Evolutionary conservation across 2,329 filamentous ascomycete genomes (phyloP).

Genomic region (Aspergillus fijiensis): DNA sequence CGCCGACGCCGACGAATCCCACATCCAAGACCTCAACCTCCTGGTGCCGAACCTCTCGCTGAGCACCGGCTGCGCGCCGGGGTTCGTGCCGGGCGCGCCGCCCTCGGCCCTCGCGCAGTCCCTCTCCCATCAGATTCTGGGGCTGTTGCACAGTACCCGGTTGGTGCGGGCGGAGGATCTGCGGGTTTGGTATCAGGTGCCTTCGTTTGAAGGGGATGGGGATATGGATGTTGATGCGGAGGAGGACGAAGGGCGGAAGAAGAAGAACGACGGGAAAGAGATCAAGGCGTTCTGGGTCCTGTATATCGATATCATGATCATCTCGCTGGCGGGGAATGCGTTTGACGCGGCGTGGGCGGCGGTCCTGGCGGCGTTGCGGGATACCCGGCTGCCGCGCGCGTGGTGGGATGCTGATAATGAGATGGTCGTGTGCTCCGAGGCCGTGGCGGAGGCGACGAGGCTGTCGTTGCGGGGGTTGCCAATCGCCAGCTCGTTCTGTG

Average conservation of each 20-base stretch:
- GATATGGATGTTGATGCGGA: conserved; percentile 51
- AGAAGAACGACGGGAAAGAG: conserved; percentile 35
- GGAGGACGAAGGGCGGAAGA: conserved; percentile 24
- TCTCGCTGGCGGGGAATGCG: conserved; percentile 86
- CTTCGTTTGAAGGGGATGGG: conserved; percentile 42
- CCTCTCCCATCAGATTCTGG: conserved; percentile 75
- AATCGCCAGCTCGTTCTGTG: conserved; percentile 72
- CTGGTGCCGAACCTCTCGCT: conserved; percentile 93
- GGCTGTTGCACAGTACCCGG: conserved; percentile 69
- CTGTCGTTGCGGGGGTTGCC: conserved; percentile 67
- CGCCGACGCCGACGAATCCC: conserved; percentile 51
- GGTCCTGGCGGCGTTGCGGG: conserved; percentile 73
- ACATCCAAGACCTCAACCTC: conserved; percentile 58
- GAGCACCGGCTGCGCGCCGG: conserved; percentile 83
- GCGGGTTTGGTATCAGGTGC: conserved; percentile 66
- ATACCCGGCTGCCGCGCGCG: conserved; percentile 75
- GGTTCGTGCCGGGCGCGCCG: conserved; percentile 79
- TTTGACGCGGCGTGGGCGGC: conserved; percentile 90
- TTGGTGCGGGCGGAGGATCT: conserved; percentile 68
- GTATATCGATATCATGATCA: conserved; percentile 92
- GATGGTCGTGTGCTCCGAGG: conserved; percentile 71
- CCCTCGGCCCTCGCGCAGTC: conserved; percentile 79
- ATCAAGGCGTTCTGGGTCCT: conserved; percentile 91
- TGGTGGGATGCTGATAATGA: conserved; percentile 83
- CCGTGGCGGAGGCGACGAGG: conserved; percentile 52